phyloP scores from a whole-genome alignment of 495 filamentous ascomycete genomes.

The Durotheca rogersii region DNA sequence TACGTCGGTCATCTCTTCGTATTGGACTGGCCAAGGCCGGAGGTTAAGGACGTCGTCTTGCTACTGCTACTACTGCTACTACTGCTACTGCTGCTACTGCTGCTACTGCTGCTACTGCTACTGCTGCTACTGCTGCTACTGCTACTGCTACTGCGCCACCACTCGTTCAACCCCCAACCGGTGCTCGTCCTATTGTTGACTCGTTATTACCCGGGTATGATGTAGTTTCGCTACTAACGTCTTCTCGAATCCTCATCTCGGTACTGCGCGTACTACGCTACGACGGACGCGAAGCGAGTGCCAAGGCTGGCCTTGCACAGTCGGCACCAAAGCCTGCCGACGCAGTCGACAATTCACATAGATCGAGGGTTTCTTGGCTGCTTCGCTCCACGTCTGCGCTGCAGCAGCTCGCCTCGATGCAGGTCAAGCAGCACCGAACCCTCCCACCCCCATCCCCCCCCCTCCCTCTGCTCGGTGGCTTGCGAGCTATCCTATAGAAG shows the following conservation, averaged over 20 bases:
- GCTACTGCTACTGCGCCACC: not conserved
- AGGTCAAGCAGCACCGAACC: slow-evolving; percentile 25
- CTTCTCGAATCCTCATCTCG: slow-evolving; percentile 19
- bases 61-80: no score
- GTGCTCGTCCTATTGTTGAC: not conserved
- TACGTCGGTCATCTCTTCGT: no score
- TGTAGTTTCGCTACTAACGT: slow-evolving; percentile 26
- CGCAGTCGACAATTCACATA: slow-evolving; percentile 31
- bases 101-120: no score
- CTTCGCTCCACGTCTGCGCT: slow-evolving; percentile 20
- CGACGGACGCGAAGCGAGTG: slow-evolving; percentile 19
- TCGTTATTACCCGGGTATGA: slow-evolving; percentile 1
- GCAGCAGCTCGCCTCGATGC: slow-evolving; percentile 23
- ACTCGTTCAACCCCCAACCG: slow-evolving; percentile 4
- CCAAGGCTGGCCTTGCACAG: slow-evolving; percentile 28
- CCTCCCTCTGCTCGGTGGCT: no score
- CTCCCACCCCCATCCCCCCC: no score
- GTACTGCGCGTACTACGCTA: slow-evolving; percentile 25
- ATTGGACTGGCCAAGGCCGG: no score
- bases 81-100: no score
- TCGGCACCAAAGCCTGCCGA: slow-evolving; percentile 32
- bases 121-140: no score
- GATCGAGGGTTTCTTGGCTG: slow-evolving; percentile 20
- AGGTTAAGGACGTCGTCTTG: no score
- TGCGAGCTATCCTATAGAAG: slow-evolving; percentile 4